Percentiles rank a stretch among this genome's conserved stretches.
Conservation (phyloP, 2,329 filamentous ascomycete genomes). For the Macrophomina phaseolina region DNA sequence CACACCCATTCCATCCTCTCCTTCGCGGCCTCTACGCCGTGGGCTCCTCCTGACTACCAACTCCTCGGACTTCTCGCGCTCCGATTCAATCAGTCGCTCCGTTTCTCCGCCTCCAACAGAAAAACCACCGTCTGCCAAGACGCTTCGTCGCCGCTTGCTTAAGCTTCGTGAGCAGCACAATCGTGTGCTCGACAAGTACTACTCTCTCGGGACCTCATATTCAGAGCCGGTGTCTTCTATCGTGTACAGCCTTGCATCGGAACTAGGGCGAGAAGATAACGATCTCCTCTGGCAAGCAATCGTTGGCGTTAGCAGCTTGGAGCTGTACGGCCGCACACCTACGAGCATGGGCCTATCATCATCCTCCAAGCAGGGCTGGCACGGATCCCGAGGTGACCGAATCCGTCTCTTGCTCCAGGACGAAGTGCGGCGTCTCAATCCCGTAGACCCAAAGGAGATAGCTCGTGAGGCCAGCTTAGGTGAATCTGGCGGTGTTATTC, state of each 20-base stretch:
- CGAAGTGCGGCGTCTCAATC: slow-evolving; percentile 92
- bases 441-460: slow-evolving; percentile 66
- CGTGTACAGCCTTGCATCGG: slow-evolving; percentile 91
- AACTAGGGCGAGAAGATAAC: slow-evolving; percentile 95
- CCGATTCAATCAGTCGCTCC: slow-evolving; percentile 45
- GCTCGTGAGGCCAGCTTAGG: slow-evolving; percentile 66
- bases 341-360: slow-evolving; percentile 73
- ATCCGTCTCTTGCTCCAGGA: slow-evolving; percentile 87
- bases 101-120: slow-evolving; percentile 37
- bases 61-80: slow-evolving; percentile 48
- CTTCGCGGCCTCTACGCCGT: slow-evolving; percentile 63
- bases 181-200: slow-evolving; percentile 77
- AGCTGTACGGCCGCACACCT: slow-evolving; percentile 86
- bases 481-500: slow-evolving; percentile 81
- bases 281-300: slow-evolving; percentile 94
- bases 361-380: slow-evolving; percentile 70
- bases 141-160: slow-evolving; percentile 74
- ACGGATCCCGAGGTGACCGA: slow-evolving; percentile 79
- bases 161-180: slow-evolving; percentile 80
- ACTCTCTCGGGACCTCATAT: slow-evolving; percentile 85
- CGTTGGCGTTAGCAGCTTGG: slow-evolving; percentile 91
- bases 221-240: slow-evolving; percentile 94
- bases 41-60: slow-evolving; percentile 58
- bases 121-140: slow-evolving; percentile 71
- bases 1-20: slow-evolving; percentile 71